Evolutionary conservation across 164 flowering plant genomes (phyloP), one percentile per base, ranked within the genome.

Genomic region (Macadamia integrifolia): DNA sequence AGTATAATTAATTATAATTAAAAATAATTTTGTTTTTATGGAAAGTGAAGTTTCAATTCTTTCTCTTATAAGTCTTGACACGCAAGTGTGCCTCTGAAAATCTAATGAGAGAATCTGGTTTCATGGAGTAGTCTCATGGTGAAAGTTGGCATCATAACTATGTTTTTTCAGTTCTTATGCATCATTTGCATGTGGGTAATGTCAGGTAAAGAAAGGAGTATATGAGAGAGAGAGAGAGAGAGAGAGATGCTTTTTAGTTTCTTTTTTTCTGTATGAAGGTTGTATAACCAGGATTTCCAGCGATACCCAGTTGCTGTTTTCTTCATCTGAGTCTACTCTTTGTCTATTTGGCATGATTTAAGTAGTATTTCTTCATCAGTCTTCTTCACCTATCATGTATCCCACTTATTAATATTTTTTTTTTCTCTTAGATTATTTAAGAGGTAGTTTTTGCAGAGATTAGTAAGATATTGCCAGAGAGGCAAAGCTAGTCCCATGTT

Each of bases 151-250:
- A 71, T 56, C 64, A 58, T 58, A 42, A 15, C 44, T 44, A 46
- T 46, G 63, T 32, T 35, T 30, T 64, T 23, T 67, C 18, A 15
- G 40, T 40, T 66, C 23, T 23, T 23, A 23, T 23, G 23, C 23
- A 23, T 61, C 31, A 14, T 48, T 53, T 59, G 30, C 66, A 59
- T 66, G 69, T 74, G 73, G 5, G 61, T 65, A 29, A 32, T 74
- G 76, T 65, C 76, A 69, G 76, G 69, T 61, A 55, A 69, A 69
- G 73, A 35, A 31, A 40, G 46, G 28, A 23, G 53, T 23, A 44
- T 42, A 42, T 55, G 62, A 62, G 61, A 69, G 61, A 55, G 10
- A 35, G 1, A 4, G 40, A 35, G 40, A 35, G 40, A 43, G 55
- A 49, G 59, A 50, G 58, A 53, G 18, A 65, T 35, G 58, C 48